phyloP scores from a whole-genome alignment of 306 rosid genomes.

The Prosopis cineraria region DNA sequence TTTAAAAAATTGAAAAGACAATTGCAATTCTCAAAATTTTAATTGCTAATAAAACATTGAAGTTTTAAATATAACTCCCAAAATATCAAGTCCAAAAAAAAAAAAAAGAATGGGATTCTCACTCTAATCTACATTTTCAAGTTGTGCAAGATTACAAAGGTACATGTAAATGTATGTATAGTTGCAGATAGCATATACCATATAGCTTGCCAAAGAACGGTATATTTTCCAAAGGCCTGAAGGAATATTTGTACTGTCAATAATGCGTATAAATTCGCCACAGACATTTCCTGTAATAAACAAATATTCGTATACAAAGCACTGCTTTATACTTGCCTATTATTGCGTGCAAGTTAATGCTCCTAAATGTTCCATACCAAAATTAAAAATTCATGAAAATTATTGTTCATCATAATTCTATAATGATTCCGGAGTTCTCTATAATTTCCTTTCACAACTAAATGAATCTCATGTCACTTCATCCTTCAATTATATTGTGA shows the following conservation, averaged over 20 bases:
- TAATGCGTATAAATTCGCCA: conserved; percentile 35
- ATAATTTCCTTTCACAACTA: conserved; percentile 14
- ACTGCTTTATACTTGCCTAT: conserved; percentile 47
- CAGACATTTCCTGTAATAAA: conserved; percentile 41
- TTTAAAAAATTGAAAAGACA: too few species aligned
- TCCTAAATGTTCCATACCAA: conserved; percentile 25
- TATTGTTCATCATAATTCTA: conserved; percentile 21
- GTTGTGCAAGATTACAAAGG: background rate
- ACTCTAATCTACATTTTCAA: background rate
- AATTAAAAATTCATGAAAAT: conserved; percentile 20
- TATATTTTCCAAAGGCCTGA: background rate
- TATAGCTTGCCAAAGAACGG: background rate
- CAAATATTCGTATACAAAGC: conserved; percentile 26
- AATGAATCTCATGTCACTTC: conserved; percentile 49
- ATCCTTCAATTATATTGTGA: conserved; percentile 36
- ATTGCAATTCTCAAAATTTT: too few species aligned
- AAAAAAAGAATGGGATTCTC: too few species aligned
- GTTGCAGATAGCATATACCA: background rate
- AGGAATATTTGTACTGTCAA: background rate
- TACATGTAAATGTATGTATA: background rate
- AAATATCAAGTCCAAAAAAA: too few species aligned
- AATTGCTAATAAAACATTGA: too few species aligned
- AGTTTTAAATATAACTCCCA: too few species aligned
- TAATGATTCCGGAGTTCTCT: conserved; percentile 24
- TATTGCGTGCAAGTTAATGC: conserved; percentile 39